phyloP scores from a whole-genome alignment of 495 filamentous ascomycete genomes.

The Hypoxylon subgilvum region DNA sequence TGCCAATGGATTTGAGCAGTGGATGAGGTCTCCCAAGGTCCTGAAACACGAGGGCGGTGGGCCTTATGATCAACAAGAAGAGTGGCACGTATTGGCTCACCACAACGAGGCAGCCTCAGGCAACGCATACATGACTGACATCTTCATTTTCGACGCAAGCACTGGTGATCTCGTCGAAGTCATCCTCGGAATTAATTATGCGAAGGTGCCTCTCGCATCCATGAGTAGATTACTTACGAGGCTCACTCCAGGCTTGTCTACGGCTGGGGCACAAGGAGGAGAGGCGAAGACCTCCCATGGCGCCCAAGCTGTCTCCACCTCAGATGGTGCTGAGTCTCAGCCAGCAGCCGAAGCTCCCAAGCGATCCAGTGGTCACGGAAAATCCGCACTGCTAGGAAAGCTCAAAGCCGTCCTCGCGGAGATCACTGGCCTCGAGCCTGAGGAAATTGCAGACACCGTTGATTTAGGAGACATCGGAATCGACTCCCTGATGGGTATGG shows the following conservation, averaged over 20 bases:
- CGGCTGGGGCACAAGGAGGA: not conserved
- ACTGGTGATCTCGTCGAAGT: slow-evolving; percentile 48
- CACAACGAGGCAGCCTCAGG: slow-evolving; percentile 25
- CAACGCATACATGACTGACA: slow-evolving; percentile 48
- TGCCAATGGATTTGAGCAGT: slow-evolving; percentile 51
- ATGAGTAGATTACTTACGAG: slow-evolving; percentile 42
- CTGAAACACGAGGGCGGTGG: not conserved
- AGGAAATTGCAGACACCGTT: slow-evolving; percentile 48
- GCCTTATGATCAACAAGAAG: slow-evolving; percentile 19
- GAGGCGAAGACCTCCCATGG: not conserved
- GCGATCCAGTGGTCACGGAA: not conserved
- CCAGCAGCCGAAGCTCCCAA: not conserved
- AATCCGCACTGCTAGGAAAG: not conserved
- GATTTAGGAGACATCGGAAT: slow-evolving; percentile 59
- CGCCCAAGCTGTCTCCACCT: not conserved
- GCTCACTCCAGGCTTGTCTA: slow-evolving; percentile 1
- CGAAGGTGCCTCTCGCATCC: slow-evolving; percentile 37
- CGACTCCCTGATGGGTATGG: slow-evolving; percentile 63
- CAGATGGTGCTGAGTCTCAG: not conserved
- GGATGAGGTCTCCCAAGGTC: slow-evolving; percentile 50
- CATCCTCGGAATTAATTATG: slow-evolving; percentile 55
- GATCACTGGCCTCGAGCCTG: slow-evolving; percentile 52
- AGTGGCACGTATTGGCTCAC: slow-evolving; percentile 20
- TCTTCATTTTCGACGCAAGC: slow-evolving; percentile 54
- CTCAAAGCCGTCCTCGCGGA: slow-evolving; percentile 37